Base-by-base conservation (phyloP, 2,329 filamentous ascomycete genomes). In the Dactylellina sp. region DNA sequence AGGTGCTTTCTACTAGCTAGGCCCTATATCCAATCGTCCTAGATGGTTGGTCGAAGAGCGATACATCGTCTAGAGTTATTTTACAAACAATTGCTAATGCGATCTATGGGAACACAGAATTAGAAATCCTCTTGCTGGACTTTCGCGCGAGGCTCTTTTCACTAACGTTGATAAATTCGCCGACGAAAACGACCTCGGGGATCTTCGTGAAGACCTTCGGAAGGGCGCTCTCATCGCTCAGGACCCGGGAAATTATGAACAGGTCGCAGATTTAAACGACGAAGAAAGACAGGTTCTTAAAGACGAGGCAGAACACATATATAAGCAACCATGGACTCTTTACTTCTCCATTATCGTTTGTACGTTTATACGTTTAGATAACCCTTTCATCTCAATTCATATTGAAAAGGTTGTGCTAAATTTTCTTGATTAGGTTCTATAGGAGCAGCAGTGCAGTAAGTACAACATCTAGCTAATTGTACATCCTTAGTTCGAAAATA, bases 151-250 rank as follows among this genome's bases (percentile, higher is more conserved):
- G 49, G 80, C 82, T 76, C 83, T 89, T 6, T 80, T 88, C 62
- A 79, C 79, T 39, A 82, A 88, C 57, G 88, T 88, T 32, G 84
- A 87, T 57, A 82, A 83, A n/a, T 91, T 91, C 78, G 89, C 88
- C 40, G 82, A 83, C 12, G 81, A 85, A 44, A 86, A 89, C 76
- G 84, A 84, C 22, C 83, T 93, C 24, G 80, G 82, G 1, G 86
- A 89, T 61, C 84, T 89, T 76, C 81, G 87, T 1, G 81, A 83
- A 2, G 79, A 89, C 14, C 84, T 93, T 57, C 84, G 86, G 57
- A 89, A 89, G 77, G 91, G 90, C 35, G 91, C 91, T 2, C 83
- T 94, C 9, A 86, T 93, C 16, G 91, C 91, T 1, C 89, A 91
- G 79, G 87, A 89, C 76, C 90, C 90, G 0, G 82, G 82, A 7